Conservation (phyloP, 495 filamentous ascomycete species). For the Aspergillus bridgeri region DNA sequence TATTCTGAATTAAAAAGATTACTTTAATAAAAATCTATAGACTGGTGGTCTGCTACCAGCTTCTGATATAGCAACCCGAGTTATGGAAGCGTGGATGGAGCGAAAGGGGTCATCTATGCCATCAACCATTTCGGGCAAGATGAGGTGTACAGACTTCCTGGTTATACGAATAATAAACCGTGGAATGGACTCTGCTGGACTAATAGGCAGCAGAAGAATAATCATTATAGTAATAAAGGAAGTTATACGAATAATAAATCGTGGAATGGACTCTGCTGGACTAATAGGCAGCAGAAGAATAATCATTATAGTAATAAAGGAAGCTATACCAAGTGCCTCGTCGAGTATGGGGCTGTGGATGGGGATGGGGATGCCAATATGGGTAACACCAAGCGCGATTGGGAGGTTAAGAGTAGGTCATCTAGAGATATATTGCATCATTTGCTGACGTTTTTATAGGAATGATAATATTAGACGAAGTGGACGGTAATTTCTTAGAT, state of each 20-base stretch:
- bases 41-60: conserved; percentile 11
- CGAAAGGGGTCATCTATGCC: conserved; percentile 16
- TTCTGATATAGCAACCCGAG: conserved; percentile 1
- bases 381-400: conserved; percentile 10
- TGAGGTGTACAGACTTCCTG: conserved; percentile 10
- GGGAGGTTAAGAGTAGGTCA: conserved; percentile 9
- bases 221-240: conserved; percentile 4
- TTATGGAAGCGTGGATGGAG: not conserved
- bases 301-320: conserved; percentile 4
- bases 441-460: too few species aligned
- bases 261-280: too few species aligned
- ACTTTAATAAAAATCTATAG: too few species aligned
- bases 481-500: too few species aligned
- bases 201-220: not conserved
- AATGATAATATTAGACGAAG: too few species aligned
- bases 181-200: not conserved
- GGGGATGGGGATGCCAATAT: not conserved
- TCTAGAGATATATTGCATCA: too few species aligned
- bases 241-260: too few species aligned
- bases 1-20: too few species aligned
- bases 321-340: not conserved
- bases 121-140: conserved; percentile 23
- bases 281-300: not conserved
- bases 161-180: not conserved
- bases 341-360: conserved; percentile 1